Evolutionary conservation across 495 filamentous ascomycete genomes (phyloP).

Genomic region (Hypoxylon subgilvum): DNA sequence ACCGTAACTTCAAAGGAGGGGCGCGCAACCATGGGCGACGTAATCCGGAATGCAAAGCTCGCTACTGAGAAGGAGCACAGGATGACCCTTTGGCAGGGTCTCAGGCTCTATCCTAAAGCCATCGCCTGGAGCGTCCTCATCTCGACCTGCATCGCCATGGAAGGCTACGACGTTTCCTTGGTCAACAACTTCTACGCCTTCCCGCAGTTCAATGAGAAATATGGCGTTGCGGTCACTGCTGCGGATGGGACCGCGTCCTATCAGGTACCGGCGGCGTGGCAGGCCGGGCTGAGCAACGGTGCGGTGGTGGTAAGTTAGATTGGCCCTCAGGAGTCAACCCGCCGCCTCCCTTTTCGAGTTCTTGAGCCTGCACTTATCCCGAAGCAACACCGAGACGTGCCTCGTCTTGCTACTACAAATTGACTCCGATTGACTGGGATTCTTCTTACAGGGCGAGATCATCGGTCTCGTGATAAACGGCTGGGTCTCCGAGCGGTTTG

Average conservation of each 20-base stretch:
- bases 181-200: constrained; percentile 66
- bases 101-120: constrained; percentile 61
- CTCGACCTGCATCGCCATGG: constrained; percentile 68
- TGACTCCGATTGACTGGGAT: constrained; percentile 12
- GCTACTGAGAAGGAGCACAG: constrained; percentile 61
- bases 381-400: too few relatives aligned
- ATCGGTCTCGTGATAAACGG: constrained; percentile 80
- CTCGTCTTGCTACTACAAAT: too few relatives aligned
- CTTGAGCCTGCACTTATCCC: too few relatives aligned
- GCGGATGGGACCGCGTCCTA: constrained; percentile 60
- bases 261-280: constrained; percentile 75
- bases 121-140: constrained; percentile 66
- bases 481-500: constrained; percentile 74
- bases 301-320: constrained; percentile 50
- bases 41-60: constrained; percentile 53
- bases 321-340: background rate
- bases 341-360: background rate
- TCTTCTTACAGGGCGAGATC: constrained; percentile 62
- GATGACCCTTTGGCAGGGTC: constrained; percentile 61
- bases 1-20: constrained; percentile 28
- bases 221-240: constrained; percentile 58
- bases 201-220: constrained; percentile 70
- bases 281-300: constrained; percentile 73
- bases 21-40: constrained; percentile 43
- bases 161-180: constrained; percentile 67